phyloP scores from a whole-genome alignment of 2,329 filamentous ascomycete species.

The Paraphaeosphaeria sporulosa region DNA sequence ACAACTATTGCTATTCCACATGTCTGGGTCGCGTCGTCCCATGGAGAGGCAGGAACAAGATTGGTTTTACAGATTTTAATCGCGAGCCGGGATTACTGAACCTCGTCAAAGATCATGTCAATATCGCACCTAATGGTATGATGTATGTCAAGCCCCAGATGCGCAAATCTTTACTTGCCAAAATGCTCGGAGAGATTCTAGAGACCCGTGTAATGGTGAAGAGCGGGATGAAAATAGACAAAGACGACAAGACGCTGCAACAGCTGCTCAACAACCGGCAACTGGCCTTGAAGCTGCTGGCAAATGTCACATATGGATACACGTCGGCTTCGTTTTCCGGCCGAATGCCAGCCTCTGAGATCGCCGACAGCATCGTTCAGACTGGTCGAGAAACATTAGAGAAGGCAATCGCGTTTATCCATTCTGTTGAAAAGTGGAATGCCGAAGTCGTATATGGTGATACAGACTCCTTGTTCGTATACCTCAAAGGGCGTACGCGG shows the following conservation, averaged over 20 bases:
- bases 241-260: constrained; percentile 84
- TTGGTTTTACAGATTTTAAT: constrained; percentile 90
- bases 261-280: constrained; percentile 92
- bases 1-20: constrained; percentile 99
- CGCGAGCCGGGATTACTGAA: constrained; percentile 77
- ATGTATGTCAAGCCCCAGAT: constrained; percentile 90
- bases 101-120: constrained; percentile 83
- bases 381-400: constrained; percentile 94
- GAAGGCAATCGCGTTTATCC: constrained; percentile 90
- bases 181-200: constrained; percentile 95
- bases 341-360: constrained; percentile 96
- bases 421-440: constrained; percentile 84
- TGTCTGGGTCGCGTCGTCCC: constrained; percentile 84
- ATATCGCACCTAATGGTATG: constrained; percentile 94
- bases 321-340: constrained; percentile 96
- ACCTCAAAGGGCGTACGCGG: constrained; percentile 84
- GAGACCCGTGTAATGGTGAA: constrained; percentile 99
- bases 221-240: constrained; percentile 92
- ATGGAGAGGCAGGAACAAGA: constrained; percentile 92
- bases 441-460: constrained; percentile 98
- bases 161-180: constrained; percentile 88
- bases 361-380: constrained; percentile 97
- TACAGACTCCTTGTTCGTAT: constrained; percentile 92
- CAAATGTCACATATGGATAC: constrained; percentile 99
- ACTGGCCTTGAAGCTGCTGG: constrained; percentile 90